Percentiles rank a stretch among this genome's conserved stretches.
These are phyloP conservation scores for Aegle marmelos DNA, from an alignment of 345 rosid species.

Conservation along the genomic window DNA sequence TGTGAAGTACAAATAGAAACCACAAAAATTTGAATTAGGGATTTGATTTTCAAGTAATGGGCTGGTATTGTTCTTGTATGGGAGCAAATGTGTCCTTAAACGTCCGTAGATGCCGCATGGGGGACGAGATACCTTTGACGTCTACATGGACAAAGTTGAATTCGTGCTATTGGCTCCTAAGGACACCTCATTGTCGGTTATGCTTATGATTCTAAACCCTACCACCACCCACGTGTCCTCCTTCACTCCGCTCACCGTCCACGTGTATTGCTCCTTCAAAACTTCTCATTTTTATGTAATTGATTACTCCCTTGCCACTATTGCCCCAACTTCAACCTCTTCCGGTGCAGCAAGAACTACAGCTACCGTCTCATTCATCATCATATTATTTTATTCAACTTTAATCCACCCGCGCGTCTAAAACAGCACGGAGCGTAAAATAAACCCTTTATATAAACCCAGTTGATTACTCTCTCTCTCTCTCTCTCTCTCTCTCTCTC, in stretches of 20 bases:
- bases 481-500: background rate
- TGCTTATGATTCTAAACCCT: slow-evolving; percentile 4
- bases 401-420: slow-evolving; percentile 19
- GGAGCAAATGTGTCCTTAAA: slow-evolving; percentile 12
- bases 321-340: background rate
- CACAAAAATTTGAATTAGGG: background rate
- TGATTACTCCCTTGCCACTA: slow-evolving; percentile 15
- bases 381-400: background rate
- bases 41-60: background rate
- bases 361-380: background rate
- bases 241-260: slow-evolving; percentile 18
- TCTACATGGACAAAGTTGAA: slow-evolving; percentile 26
- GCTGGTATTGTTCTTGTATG: background rate
- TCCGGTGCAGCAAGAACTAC: background rate
- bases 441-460: slow-evolving; percentile 16
- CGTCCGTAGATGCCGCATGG: background rate
- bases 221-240: slow-evolving; percentile 28
- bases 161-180: slow-evolving; percentile 24
- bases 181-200: slow-evolving; percentile 34
- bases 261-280: slow-evolving; percentile 23
- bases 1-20: background rate
- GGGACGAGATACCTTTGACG: slow-evolving; percentile 13
- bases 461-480: background rate
- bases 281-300: no score
- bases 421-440: slow-evolving; percentile 2